Conservation (phyloP, 768 basidiomycete species). For the Amanita subjunquillea region DNA sequence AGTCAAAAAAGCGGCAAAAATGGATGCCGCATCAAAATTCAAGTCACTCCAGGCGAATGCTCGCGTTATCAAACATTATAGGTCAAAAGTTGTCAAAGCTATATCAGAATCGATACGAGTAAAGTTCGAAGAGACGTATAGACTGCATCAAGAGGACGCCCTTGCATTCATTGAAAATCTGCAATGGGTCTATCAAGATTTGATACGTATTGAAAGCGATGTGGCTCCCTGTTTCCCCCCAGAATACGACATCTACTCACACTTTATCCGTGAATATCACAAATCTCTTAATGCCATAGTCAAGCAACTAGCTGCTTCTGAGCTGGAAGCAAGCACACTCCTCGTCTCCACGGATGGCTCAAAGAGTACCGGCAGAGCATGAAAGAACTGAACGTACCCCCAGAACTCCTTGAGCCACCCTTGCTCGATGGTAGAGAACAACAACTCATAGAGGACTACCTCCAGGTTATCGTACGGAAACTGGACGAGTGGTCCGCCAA, state of each 20-base stretch:
- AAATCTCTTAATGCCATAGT: constrained; percentile 69
- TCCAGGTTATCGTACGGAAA: constrained; percentile 85
- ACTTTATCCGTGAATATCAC: constrained; percentile 86
- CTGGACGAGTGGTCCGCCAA: constrained; percentile 96
- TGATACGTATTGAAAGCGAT: constrained; percentile 85
- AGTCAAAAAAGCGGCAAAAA: constrained; percentile 87
- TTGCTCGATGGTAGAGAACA: constrained; percentile 95
- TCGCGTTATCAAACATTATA: constrained; percentile 90
- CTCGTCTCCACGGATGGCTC: constrained; percentile 87
- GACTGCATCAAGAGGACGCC: constrained; percentile 52
- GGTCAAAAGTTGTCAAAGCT: constrained; percentile 75
- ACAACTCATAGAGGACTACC: constrained; percentile 88
- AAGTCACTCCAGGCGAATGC: constrained; percentile 90
- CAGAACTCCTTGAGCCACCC: constrained; percentile 77
- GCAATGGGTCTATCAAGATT: constrained; percentile 90
- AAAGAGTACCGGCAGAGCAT: constrained; percentile 94
- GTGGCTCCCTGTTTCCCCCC: constrained; percentile 87
- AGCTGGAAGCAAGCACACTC: constrained; percentile 82
- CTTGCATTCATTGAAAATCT: constrained; percentile 67
- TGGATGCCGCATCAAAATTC: constrained; percentile 89
- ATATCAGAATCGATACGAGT: constrained; percentile 70
- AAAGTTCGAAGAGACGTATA: constrained; percentile 60
- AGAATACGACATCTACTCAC: constrained; percentile 81
- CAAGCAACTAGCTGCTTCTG: constrained; percentile 55
- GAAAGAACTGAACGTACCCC: constrained; percentile 83